Evolutionary conservation across 73 alveolate genomes (phyloP).

Genomic region (Paraurostyla sp.): DNA sequence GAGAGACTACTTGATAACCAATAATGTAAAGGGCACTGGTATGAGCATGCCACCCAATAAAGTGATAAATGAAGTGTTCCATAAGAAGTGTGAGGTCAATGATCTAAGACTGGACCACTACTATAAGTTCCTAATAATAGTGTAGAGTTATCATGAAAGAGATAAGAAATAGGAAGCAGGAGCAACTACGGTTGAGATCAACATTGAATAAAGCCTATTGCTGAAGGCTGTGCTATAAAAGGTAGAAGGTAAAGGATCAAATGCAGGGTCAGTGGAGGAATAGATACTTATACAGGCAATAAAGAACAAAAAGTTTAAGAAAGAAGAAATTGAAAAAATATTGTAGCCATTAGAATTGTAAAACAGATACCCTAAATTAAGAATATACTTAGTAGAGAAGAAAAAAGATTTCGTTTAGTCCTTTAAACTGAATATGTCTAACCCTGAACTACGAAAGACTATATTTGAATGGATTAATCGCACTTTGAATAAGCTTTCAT

Average conservation of each 20-base stretch:
- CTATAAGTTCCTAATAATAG: slow-evolving; percentile 37
- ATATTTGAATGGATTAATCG: slow-evolving; percentile 63
- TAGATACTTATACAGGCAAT: slow-evolving; percentile 34
- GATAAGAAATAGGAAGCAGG: too few relatives aligned
- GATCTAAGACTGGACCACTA: slow-evolving; percentile 22
- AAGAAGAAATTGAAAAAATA: slow-evolving; percentile 8
- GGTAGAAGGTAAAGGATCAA: not conserved
- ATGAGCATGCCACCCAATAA: slow-evolving; percentile 32
- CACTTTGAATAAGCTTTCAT: not conserved
- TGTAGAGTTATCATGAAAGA: slow-evolving; percentile 7
- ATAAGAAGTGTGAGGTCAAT: slow-evolving; percentile 26
- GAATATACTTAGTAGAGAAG: slow-evolving; percentile 51
- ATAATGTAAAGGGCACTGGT: slow-evolving; percentile 7
- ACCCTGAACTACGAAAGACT: not conserved
- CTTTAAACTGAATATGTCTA: slow-evolving; percentile 37
- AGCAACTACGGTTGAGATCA: too few relatives aligned
- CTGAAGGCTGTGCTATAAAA: not conserved
- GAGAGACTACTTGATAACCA: not conserved
- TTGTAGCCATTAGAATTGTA: slow-evolving; percentile 2
- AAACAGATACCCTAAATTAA: not conserved
- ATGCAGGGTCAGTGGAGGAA: not conserved
- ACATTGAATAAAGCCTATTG: not conserved
- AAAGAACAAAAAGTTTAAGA: not conserved
- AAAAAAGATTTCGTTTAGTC: slow-evolving; percentile 43
- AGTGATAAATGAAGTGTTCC: not conserved